Evolutionary conservation across 352 stramenopile species (phyloP).

Genomic region (Phytophthora boehmeriae): DNA sequence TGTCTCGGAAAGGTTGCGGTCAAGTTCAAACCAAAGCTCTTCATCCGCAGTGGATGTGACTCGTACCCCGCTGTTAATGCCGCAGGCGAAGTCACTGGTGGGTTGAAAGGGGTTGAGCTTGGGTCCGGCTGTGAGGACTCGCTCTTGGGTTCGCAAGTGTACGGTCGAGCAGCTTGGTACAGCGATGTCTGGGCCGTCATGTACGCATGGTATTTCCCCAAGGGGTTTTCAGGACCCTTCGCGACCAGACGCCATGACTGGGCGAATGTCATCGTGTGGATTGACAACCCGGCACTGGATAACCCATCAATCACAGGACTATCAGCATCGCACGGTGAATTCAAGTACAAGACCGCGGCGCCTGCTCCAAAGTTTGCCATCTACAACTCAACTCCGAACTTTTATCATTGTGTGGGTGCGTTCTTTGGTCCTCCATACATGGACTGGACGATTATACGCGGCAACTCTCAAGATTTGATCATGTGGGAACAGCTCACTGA

Average conservation of each 20-base stretch:
- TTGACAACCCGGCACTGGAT: conserved; percentile 7
- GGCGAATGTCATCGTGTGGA: conserved; percentile 19
- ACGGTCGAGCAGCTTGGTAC: conserved; percentile 17
- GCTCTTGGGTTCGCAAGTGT: conserved; percentile 19
- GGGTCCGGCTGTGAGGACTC: conserved; percentile 4
- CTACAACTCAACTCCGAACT: conserved; percentile 10
- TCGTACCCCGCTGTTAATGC: too few relatives aligned
- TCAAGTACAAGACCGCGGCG: conserved; percentile 8
- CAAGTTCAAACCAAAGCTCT: too few relatives aligned
- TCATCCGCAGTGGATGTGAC: too few relatives aligned
- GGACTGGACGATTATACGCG: not conserved
- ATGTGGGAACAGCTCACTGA: conserved; percentile 33
- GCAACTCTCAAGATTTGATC: conserved; percentile 5
- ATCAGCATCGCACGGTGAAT: not conserved
- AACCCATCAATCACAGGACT: conserved; percentile 8
- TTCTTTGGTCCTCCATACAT: not conserved
- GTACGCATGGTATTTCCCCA: too few relatives aligned
- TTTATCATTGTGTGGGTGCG: not conserved
- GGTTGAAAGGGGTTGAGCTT: too few relatives aligned
- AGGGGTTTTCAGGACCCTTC: conserved; percentile 16
- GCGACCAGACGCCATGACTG: conserved; percentile 18
- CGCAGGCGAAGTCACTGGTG: too few relatives aligned
- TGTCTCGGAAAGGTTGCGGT: too few relatives aligned
- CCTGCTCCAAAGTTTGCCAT: conserved; percentile 4
- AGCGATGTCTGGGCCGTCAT: conserved; percentile 12